A percentile compares a stretch with the other conserved stretches of the same genome.
Conservation (phyloP, 495 filamentous ascomycete species). For the Trichocladium uniseriatum region DNA sequence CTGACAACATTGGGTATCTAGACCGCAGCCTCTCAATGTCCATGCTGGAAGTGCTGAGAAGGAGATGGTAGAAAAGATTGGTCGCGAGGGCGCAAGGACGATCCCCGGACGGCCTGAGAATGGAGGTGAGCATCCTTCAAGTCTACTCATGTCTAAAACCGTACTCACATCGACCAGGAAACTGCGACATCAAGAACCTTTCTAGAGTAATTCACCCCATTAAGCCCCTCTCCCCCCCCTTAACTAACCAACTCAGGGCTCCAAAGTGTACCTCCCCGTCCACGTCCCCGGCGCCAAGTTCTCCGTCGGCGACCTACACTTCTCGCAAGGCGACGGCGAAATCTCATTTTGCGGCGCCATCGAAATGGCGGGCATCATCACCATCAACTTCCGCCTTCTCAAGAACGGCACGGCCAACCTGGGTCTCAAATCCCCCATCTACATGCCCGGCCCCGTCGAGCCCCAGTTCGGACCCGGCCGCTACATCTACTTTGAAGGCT, state of each 20-base stretch:
- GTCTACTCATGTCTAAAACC: too few species aligned
- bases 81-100: slow-evolving; percentile 77
- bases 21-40: slow-evolving; percentile 55
- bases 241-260: slow-evolving; percentile 53
- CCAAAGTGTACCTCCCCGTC: slow-evolving; percentile 83
- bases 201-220: slow-evolving; percentile 17
- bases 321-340: slow-evolving; percentile 85
- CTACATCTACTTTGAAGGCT: slow-evolving; percentile 89
- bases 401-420: slow-evolving; percentile 71
- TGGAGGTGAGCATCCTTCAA: slow-evolving; percentile 36
- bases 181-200: slow-evolving; percentile 87
- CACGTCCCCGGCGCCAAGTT: slow-evolving; percentile 81
- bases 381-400: slow-evolving; percentile 81
- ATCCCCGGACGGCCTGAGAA: slow-evolving; percentile 70
- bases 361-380: slow-evolving; percentile 92
- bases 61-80: slow-evolving; percentile 62
- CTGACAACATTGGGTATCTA: too few species aligned
- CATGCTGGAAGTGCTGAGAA: slow-evolving; percentile 61
- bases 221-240: too few species aligned
- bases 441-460: slow-evolving; percentile 83
- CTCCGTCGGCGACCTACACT: slow-evolving; percentile 85
- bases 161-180: too few species aligned
- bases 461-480: slow-evolving; percentile 82
- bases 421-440: slow-evolving; percentile 79
- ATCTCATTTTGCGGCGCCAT: slow-evolving; percentile 96